Evolutionary conservation across 768 basidiomycete species (phyloP), one percentile per base, ranked within the genome.

Genomic region (Suillus lakei): DNA sequence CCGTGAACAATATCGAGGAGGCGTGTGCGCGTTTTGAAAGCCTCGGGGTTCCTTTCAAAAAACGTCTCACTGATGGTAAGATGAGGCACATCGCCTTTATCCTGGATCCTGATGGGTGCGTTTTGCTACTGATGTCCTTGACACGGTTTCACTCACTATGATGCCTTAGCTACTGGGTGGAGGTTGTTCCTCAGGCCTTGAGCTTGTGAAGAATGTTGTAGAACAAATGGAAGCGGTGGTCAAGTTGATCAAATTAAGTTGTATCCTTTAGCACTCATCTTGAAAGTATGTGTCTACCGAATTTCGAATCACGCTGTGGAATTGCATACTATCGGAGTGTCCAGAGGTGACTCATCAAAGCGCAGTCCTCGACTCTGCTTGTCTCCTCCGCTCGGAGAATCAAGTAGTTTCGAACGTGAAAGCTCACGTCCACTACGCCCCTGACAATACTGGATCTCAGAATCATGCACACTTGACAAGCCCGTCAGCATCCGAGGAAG

Each of bases 61-160:
- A 98, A 83, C 85, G 84, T 68, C 89, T 88, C 18, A 86, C 84
- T 1, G 96, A 97, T 63, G 95, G 96, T 13, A 91, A 82, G 76
- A 96, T 98, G 92, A 89, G 76, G 78, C 60, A 91, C 68, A 91
- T 95, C 59, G 94, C 93, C 2, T 95, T 95, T 75, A 85, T 91
- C 68, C 76, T 93, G 78, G 93, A 95, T 77, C 93, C 93, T 34
- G 93, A 95, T 79, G 91, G 91, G 88, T 92, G 64, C 73, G 70
- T 34, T 9, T 68, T 64, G 59, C 38, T 16, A 21, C 18, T 61
- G 32, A 54, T 38, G 30, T 4, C 60, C 26, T 32, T 23, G 9
- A 3, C 13, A 38, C 53, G 16, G 44, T 28, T 66, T 43, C 48
- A 18, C 32, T 58, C 18, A 28, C 39, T 38, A 62, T 62, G 53